These are phyloP conservation scores for Heracleum sosnowskyi DNA, from an alignment of 129 eudicot species.

Conservation along the genomic window DNA sequence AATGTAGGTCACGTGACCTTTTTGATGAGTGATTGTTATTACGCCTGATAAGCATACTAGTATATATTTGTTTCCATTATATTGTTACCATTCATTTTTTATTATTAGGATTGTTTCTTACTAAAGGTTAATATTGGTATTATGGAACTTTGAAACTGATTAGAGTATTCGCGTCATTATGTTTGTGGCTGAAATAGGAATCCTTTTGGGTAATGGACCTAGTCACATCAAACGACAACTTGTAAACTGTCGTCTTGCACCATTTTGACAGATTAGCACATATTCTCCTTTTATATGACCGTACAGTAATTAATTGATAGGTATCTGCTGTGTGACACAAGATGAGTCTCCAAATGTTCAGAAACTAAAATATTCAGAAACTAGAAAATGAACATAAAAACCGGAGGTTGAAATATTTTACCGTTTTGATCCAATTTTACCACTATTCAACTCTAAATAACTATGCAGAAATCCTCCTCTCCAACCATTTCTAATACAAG, in stretches of 20 bases:
- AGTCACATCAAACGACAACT: not conserved
- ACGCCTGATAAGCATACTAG: not conserved
- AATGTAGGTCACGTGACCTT: not conserved
- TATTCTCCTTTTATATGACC: not conserved
- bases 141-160: not conserved
- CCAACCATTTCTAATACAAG: not conserved
- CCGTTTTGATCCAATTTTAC: not conserved
- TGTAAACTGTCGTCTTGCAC: not conserved
- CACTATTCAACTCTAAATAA: not conserved
- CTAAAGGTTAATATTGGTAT: not conserved
- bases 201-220: not conserved
- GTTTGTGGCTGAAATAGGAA: not conserved
- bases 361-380: not conserved
- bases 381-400: not conserved
- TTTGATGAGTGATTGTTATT: not conserved
- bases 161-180: not conserved
- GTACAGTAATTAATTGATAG: not conserved
- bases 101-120: not conserved
- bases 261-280: not conserved
- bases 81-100: not conserved
- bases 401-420: not conserved
- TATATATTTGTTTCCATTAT: not conserved
- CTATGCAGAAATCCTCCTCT: not conserved
- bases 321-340: not conserved
- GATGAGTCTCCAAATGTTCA: not conserved